A percentile compares a stretch with the other conserved stretches of the same genome.
phyloP scores from a whole-genome alignment of 805 yeast species.

The Sugiyamaella floridensis region DNA sequence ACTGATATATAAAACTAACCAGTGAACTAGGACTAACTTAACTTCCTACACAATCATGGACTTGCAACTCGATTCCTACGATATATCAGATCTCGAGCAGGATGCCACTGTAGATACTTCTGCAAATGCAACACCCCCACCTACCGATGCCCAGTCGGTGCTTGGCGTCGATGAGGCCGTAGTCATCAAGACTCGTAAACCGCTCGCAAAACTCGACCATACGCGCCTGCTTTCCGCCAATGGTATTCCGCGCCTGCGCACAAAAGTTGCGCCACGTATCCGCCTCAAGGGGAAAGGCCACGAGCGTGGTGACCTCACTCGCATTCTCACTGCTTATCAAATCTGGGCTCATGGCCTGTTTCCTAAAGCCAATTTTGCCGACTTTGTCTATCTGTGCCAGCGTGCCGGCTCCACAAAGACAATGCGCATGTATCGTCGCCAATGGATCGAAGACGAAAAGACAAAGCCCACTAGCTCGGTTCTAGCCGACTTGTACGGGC shows the following conservation, averaged over 20 bases:
- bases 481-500: not conserved
- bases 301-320: slow-evolving; percentile 44
- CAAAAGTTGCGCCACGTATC: slow-evolving; percentile 22
- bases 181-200: slow-evolving; percentile 24
- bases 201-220: slow-evolving; percentile 44
- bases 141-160: not conserved
- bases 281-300: slow-evolving; percentile 36
- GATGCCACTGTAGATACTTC: not conserved
- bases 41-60: not conserved
- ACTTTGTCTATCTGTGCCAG: slow-evolving; percentile 1
- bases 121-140: not conserved
- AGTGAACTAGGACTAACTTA: too few species aligned
- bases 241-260: slow-evolving; percentile 53
- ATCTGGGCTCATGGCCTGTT: slow-evolving; percentile 69
- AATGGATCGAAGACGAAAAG: slow-evolving; percentile 12
- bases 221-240: slow-evolving; percentile 43
- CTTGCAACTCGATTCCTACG: not conserved
- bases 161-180: slow-evolving; percentile 26
- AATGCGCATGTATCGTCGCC: slow-evolving; percentile 9
- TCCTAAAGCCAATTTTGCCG: slow-evolving; percentile 67
- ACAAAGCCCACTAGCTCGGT: not conserved
- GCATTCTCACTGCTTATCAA: slow-evolving; percentile 53
- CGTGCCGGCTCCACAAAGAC: slow-evolving; percentile 5
- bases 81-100: not conserved
- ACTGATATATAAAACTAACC: not conserved